Evolutionary conservation across 345 rosid genomes (phyloP).

Genomic region (Erucastrum elatum): DNA sequence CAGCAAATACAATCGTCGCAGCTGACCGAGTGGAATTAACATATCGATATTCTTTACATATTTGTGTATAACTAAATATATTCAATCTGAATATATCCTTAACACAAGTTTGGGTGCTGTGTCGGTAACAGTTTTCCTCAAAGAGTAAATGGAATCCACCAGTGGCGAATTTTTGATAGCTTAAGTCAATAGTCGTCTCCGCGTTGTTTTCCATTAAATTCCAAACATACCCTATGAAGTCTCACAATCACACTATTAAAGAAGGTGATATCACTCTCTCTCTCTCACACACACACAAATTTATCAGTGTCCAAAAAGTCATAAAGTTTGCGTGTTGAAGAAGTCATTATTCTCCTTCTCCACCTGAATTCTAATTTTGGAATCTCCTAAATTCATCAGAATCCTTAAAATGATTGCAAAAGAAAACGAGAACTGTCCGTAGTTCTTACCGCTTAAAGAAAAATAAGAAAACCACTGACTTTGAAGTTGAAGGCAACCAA

Average conservation of each 20-base stretch:
- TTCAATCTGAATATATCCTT: too few relatives aligned
- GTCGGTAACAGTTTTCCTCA: neutral
- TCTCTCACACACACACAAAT: neutral
- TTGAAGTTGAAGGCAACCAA: neutral
- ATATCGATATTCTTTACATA: too few relatives aligned
- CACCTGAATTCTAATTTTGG: too few relatives aligned
- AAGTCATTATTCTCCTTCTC: too few relatives aligned
- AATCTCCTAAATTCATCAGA: too few relatives aligned
- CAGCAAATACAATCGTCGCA: too few relatives aligned
- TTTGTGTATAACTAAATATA: too few relatives aligned
- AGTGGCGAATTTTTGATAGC: neutral
- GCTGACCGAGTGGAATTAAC: too few relatives aligned
- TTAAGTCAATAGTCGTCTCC: neutral
- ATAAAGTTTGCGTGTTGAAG: too few relatives aligned
- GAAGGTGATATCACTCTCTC: too few relatives aligned
- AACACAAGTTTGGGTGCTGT: neutral
- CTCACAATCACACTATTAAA: too few relatives aligned
- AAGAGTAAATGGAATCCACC: neutral
- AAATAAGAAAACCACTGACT: neutral
- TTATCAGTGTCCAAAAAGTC: neutral
- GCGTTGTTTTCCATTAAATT: neutral
- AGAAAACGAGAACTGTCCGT: neutral
- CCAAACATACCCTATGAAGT: neutral
- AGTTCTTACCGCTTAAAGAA: neutral
- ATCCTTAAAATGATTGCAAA: too few relatives aligned